A percentile compares a stretch with the other conserved stretches of the same genome.
phyloP scores from a whole-genome alignment of 106 monocot species.

The Dendrobium chrysotoxum region DNA sequence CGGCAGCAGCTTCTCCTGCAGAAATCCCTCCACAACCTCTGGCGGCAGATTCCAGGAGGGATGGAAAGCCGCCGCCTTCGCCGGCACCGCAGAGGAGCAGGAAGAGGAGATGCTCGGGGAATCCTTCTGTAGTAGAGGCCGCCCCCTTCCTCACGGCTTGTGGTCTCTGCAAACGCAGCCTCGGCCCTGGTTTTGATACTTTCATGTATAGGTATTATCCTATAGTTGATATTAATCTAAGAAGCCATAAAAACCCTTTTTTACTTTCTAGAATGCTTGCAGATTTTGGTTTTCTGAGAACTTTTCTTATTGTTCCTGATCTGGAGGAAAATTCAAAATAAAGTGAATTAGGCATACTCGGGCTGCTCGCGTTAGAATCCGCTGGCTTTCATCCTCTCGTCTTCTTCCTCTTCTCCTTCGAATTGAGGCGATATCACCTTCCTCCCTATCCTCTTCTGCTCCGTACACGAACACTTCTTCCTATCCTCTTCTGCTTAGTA shows the following conservation, averaged over 20 bases:
- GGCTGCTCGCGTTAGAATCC: no score
- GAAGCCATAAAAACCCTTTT: background rate
- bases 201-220: conserved; percentile 56
- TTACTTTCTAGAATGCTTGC: background rate
- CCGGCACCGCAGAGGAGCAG: background rate
- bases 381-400: no score
- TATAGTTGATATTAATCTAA: background rate
- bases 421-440: no score
- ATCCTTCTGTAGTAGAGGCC: conserved; percentile 13
- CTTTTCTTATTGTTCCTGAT: background rate
- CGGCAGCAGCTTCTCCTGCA: background rate
- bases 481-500: no score
- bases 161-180: conserved; percentile 40
- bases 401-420: no score
- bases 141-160: conserved; percentile 40
- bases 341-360: no score
- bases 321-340: background rate
- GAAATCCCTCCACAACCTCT: background rate
- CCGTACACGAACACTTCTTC: no score
- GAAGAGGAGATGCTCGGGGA: conserved; percentile 14
- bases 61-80: background rate
- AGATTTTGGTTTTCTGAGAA: background rate
- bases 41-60: background rate
- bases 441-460: no score
- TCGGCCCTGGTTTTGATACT: conserved; percentile 50